Evolutionary conservation across 257 asterid species (phyloP).

Genomic region (Galeopsis tetrahit): DNA sequence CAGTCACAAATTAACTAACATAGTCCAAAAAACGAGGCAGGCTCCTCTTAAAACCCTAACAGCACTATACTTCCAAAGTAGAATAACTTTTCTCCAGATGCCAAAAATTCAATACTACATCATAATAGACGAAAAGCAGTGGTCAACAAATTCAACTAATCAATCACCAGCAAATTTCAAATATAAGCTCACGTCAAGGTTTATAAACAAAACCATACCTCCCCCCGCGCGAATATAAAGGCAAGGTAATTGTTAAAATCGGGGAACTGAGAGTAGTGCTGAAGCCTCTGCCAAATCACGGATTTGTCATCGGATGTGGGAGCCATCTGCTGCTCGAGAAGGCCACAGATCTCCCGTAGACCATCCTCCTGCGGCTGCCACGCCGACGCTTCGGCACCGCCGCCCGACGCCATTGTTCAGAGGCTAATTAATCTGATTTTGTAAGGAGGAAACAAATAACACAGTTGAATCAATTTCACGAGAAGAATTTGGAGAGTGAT

Average conservation of each 20-base stretch:
- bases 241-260: conserved; percentile 97
- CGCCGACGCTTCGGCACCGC: conserved; percentile 46
- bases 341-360: conserved; percentile 90
- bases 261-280: conserved; percentile 89
- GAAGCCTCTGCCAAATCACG: conserved; percentile 81
- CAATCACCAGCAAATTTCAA: neutral
- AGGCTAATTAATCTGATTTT: conserved; percentile 1
- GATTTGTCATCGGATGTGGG: conserved; percentile 84
- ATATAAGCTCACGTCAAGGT: neutral
- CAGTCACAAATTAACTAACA: conserved; percentile 12
- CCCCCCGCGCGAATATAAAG: conserved; percentile 81
- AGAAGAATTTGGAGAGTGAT: neutral
- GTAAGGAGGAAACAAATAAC: neutral
- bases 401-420: conserved; percentile 52
- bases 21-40: conserved; percentile 12
- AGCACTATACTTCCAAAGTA: neutral
- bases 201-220: conserved; percentile 47
- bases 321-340: conserved; percentile 89
- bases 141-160: conserved; percentile 25
- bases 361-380: conserved; percentile 96
- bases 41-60: conserved; percentile 25
- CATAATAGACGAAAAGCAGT: neutral
- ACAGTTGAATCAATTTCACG: neutral
- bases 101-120: neutral
- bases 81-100: neutral